These are phyloP conservation scores for Fraxinus anomala DNA, from an alignment of 257 asterid genomes.

Conservation along the genomic window DNA sequence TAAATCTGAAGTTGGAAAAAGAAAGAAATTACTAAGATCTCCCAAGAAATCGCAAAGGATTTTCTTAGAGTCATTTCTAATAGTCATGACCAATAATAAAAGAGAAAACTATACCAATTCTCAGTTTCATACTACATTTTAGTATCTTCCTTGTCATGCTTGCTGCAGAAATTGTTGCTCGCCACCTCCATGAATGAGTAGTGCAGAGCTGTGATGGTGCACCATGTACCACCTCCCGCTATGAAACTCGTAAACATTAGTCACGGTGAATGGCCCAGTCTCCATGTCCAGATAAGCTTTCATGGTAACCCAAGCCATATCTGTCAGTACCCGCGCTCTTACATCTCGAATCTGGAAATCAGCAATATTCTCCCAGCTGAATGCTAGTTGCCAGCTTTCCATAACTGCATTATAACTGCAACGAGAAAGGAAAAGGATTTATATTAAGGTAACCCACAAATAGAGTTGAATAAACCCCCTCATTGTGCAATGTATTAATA, in stretches of 20 bases:
- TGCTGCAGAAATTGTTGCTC: constrained; percentile 49
- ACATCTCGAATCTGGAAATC: constrained; percentile 76
- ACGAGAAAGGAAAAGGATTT: constrained; percentile 2
- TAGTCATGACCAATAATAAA: constrained; percentile 11
- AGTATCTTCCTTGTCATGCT: constrained; percentile 33
- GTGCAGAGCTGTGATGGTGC: constrained; percentile 83
- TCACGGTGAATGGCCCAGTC: constrained; percentile 51
- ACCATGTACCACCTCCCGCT: constrained; percentile 92
- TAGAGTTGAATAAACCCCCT: not conserved
- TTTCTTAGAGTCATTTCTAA: constrained; percentile 30
- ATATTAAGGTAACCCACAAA: no score
- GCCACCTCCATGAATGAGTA: constrained; percentile 57
- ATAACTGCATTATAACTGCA: constrained; percentile 75
- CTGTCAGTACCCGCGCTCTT: constrained; percentile 68
- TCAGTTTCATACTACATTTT: constrained; percentile 34
- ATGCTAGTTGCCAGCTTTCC: constrained; percentile 86
- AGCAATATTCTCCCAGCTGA: constrained; percentile 73
- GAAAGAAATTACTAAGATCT: constrained; percentile 22
- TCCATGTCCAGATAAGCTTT: constrained; percentile 65
- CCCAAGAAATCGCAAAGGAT: constrained; percentile 28
- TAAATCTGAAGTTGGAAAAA: constrained; percentile 8
- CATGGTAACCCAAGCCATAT: constrained; percentile 94
- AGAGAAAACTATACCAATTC: constrained; percentile 44
- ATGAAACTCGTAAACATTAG: constrained; percentile 74
- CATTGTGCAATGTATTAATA: not conserved